Evolutionary conservation across 2,329 filamentous ascomycete species (phyloP).

Genomic region (Botrytis fragariae): DNA sequence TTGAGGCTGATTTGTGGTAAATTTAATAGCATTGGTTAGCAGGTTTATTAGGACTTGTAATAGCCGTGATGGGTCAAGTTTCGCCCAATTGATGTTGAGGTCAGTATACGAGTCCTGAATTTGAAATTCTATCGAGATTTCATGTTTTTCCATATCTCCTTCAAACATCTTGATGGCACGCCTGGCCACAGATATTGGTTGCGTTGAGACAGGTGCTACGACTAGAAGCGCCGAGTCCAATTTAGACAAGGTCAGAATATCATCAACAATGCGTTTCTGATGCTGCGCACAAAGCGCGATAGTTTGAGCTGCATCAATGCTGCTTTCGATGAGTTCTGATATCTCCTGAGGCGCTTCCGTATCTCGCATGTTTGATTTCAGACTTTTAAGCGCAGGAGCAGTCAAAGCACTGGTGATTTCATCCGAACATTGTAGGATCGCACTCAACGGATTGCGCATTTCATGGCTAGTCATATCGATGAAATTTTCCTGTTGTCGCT

Average conservation of each 20-base stretch:
- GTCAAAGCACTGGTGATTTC: slow-evolving; percentile 28
- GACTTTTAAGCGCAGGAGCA: background rate
- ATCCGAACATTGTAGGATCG: slow-evolving; percentile 73
- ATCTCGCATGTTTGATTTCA: background rate
- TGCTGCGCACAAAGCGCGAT: slow-evolving; percentile 75
- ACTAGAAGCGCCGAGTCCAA: slow-evolving; percentile 68
- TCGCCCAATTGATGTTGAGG: slow-evolving; percentile 67
- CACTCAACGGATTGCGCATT: slow-evolving; percentile 72
- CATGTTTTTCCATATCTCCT: slow-evolving; percentile 67
- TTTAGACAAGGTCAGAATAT: slow-evolving; percentile 65
- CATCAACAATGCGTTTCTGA: slow-evolving; percentile 67
- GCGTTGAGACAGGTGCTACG: slow-evolving; percentile 67
- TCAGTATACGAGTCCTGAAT: slow-evolving; percentile 66
- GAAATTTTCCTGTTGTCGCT: slow-evolving; percentile 73
- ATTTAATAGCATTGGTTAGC: slow-evolving; percentile 80
- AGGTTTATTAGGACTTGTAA: slow-evolving; percentile 81
- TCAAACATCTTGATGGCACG: slow-evolving; percentile 77
- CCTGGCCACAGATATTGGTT: slow-evolving; percentile 65
- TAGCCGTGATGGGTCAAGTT: slow-evolving; percentile 72
- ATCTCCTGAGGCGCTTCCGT: slow-evolving; percentile 40
- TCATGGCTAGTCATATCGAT: slow-evolving; percentile 74
- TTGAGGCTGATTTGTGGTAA: slow-evolving; percentile 66
- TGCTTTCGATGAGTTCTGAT: slow-evolving; percentile 51
- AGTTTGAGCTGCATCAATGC: slow-evolving; percentile 75
- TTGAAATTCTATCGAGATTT: slow-evolving; percentile 67